Base-by-base conservation (phyloP, 495 filamentous ascomycete genomes). In the Xylaria flabelliformis region DNA sequence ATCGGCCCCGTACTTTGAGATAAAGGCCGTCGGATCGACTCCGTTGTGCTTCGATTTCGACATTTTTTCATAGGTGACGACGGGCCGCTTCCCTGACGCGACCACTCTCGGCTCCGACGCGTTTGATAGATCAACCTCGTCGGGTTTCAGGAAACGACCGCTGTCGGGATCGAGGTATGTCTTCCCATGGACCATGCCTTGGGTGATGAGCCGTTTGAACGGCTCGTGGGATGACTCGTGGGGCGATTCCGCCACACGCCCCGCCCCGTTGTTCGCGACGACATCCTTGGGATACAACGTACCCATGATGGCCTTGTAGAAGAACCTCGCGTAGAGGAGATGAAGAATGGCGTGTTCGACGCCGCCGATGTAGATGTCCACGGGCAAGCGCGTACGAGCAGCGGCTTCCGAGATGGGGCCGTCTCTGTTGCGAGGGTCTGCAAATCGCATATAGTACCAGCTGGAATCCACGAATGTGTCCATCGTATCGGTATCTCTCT, bases 1-100 rank as follows among this genome's bases (percentile, higher is more conserved):
- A 77, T 97, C 94, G 0, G 94, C 92, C 24, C 94, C 94, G 72
- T 95, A 91, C 69, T 88, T 89, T 0, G 83, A 77, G 53, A 94
- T 92, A 72, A 92, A 93, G 0, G 75, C 80, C 0, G 86, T 88
- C 0, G 94, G 94, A 76, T 97, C 93, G n/a, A 97, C 92, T 41
- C 94, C 94, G 77, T 97, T 97, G 81, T 96, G 86, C 76, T 97
- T 97, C 69, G 93, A 95, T 80, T 97, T 97, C n/a, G 92, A 95
- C 94, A 97, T 97, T 75, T 97, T 97, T 80, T 97, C 93, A 69
- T 88, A 97, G 0, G 88, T 90, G 39, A 94, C 77, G 13, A 79
- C 85, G 4, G 92, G 89, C 0, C 76, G 75, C 56, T 88, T 78
- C 26, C 87, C 87, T 1, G 90, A 90, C 0, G 85, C 85, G 51